These are phyloP conservation scores for Colletotrichum lini DNA, from an alignment of 2,329 filamentous ascomycete genomes.

Conservation along the genomic window DNA sequence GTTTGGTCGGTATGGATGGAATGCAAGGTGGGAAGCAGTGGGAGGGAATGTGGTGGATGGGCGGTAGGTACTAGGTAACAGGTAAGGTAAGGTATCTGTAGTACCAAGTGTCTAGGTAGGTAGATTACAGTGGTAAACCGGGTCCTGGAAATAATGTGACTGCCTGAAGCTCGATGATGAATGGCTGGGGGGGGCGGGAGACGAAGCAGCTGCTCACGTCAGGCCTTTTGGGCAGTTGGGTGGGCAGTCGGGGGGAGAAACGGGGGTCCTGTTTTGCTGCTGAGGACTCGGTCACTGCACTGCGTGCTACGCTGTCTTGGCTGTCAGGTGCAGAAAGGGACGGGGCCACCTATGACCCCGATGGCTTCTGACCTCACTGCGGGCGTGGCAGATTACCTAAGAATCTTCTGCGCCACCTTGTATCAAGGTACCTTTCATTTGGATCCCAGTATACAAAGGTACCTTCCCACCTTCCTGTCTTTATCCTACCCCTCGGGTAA, in stretches of 20 bases:
- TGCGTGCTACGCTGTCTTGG: neutral
- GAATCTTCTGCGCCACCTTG: too few relatives aligned
- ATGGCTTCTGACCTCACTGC: constrained; percentile 13
- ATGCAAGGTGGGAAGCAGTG: constrained; percentile 25
- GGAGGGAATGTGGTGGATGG: constrained; percentile 23
- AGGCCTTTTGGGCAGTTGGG: constrained; percentile 19
- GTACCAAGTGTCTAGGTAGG: too few relatives aligned
- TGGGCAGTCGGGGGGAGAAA: neutral
- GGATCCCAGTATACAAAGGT: too few relatives aligned
- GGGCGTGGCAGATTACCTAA: too few relatives aligned
- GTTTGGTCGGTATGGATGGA: constrained; percentile 9
- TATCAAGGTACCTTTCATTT: too few relatives aligned
- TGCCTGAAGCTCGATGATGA: constrained; percentile 41
- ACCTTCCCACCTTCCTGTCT: too few relatives aligned
- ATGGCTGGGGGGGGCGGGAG: constrained; percentile 33
- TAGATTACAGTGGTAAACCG: constrained; percentile 10
- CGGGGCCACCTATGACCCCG: constrained; percentile 7
- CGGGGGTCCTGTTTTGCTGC: neutral
- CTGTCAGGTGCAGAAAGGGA: constrained; percentile 29
- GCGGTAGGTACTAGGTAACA: constrained; percentile 12
- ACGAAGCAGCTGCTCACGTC: constrained; percentile 34
- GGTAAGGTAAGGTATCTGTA: neutral
- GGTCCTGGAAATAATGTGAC: constrained; percentile 40
- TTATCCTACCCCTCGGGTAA: too few relatives aligned
- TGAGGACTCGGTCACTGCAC: neutral